Conservation (phyloP, 73 alveolate species). For the Tetrahymena borealis region DNA sequence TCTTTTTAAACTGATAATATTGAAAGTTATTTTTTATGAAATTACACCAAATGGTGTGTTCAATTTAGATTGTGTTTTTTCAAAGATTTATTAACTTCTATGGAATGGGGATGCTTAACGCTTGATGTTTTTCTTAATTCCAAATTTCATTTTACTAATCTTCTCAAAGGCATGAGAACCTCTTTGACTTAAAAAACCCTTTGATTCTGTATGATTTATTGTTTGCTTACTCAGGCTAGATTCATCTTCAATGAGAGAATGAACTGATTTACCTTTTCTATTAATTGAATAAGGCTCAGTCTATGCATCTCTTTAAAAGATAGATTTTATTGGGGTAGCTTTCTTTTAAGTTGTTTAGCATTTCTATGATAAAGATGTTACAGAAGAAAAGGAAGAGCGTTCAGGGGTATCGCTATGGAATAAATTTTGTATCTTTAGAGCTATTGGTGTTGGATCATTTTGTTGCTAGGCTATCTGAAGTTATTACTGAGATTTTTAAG, state of each 20-base stretch:
- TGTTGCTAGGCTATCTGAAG: not conserved
- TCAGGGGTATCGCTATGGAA: not conserved
- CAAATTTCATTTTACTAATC: not conserved
- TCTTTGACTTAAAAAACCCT: not conserved
- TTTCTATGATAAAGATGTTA: not conserved
- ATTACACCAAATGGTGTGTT: not conserved
- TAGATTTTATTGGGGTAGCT: not conserved
- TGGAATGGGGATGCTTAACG: not conserved
- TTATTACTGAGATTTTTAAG: not conserved
- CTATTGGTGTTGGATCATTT: not conserved
- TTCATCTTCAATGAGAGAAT: not conserved
- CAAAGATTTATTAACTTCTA: not conserved
- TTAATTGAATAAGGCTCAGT: not conserved
- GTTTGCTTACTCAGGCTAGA: not conserved
- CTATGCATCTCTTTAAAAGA: not conserved
- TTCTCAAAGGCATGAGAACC: not conserved
- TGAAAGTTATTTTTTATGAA: not conserved
- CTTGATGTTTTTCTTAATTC: not conserved
- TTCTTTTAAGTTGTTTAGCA: not conserved
- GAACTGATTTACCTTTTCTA: not conserved
- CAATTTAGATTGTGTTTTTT: not conserved
- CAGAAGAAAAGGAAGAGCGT: not conserved
- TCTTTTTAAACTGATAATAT: not conserved
- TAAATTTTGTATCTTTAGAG: not conserved
- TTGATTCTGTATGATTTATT: not conserved